Conservation (phyloP, 495 filamentous ascomycete species). For the Xylaria flabelliformis region DNA sequence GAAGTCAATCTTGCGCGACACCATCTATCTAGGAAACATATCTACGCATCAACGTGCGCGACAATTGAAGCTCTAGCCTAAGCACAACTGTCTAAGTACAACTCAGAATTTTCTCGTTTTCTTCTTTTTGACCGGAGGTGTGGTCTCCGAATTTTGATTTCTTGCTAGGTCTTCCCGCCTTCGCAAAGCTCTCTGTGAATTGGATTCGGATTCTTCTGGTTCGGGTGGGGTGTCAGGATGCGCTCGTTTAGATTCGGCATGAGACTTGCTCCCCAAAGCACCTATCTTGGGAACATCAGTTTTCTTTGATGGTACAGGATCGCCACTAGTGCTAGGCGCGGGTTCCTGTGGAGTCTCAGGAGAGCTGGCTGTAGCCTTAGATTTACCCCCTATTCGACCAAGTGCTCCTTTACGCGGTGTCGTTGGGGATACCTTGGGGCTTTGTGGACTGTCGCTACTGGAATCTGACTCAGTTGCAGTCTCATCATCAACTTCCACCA, state of each 20-base stretch:
- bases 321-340: background rate
- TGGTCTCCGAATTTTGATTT: conserved; percentile 68
- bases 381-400: conserved; percentile 53
- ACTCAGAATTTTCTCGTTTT: conserved; percentile 66
- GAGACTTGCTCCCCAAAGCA: conserved; percentile 43
- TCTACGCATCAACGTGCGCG: background rate
- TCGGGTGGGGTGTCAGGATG: conserved; percentile 27
- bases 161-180: conserved; percentile 69
- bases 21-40: background rate
- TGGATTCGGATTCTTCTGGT: conserved; percentile 33
- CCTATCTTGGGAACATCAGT: conserved; percentile 38
- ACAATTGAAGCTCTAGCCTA: background rate
- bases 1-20: background rate
- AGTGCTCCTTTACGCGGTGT: conserved; percentile 40
- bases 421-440: conserved; percentile 17
- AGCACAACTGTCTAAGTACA: too few relatives aligned
- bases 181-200: conserved; percentile 63
- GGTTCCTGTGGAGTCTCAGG: background rate
- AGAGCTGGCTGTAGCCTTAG: conserved; percentile 12
- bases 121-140: conserved; percentile 64
- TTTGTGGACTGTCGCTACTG: conserved; percentile 20
- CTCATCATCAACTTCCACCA: conserved; percentile 36
- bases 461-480: conserved; percentile 50
- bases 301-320: conserved; percentile 30
- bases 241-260: conserved; percentile 30